phyloP scores from a whole-genome alignment of 2,329 filamentous ascomycete genomes.

The Amylocarpus encephaloides region DNA sequence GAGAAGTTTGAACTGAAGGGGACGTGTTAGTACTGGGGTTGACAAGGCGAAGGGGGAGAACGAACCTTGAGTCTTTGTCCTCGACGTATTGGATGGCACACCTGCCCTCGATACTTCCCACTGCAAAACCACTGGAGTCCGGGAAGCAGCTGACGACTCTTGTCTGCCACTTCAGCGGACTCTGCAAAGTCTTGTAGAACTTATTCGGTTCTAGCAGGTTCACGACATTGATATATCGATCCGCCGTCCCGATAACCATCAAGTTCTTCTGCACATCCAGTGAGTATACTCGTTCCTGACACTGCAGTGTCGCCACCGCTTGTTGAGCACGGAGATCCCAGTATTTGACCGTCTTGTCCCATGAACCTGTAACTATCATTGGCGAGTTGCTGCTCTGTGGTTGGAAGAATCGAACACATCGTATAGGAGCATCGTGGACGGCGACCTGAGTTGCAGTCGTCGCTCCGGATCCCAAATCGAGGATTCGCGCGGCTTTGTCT shows the following conservation, averaged over 20 bases:
- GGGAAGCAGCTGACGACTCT: slow-evolving; percentile 91
- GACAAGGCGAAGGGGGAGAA: neutral
- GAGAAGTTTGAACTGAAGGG: slow-evolving; percentile 76
- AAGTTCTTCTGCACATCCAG: slow-evolving; percentile 88
- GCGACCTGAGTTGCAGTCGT: slow-evolving; percentile 63
- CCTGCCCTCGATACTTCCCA: slow-evolving; percentile 92
- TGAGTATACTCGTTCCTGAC: slow-evolving; percentile 77
- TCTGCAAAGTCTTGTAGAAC: slow-evolving; percentile 95
- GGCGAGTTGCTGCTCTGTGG: slow-evolving; percentile 54
- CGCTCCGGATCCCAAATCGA: slow-evolving; percentile 67
- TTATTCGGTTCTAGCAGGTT: slow-evolving; percentile 82
- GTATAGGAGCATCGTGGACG: slow-evolving; percentile 77
- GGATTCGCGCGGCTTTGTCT: slow-evolving; percentile 83
- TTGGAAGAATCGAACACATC: slow-evolving; percentile 72
- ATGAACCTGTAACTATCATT: slow-evolving; percentile 86
- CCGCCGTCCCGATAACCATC: slow-evolving; percentile 85
- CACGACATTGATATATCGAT: slow-evolving; percentile 93
- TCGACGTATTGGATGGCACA: slow-evolving; percentile 98
- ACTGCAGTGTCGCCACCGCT: slow-evolving; percentile 59
- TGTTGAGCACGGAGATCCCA: slow-evolving; percentile 68
- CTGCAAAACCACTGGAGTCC: slow-evolving; percentile 85
- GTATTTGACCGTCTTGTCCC: slow-evolving; percentile 88
- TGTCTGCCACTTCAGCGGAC: slow-evolving; percentile 97
- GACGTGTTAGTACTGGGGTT: slow-evolving; percentile 10
- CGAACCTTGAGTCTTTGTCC: slow-evolving; percentile 77